These are phyloP conservation scores for Macrophomina tecta DNA, from an alignment of 2,329 filamentous ascomycete genomes.

Conservation along the genomic window DNA sequence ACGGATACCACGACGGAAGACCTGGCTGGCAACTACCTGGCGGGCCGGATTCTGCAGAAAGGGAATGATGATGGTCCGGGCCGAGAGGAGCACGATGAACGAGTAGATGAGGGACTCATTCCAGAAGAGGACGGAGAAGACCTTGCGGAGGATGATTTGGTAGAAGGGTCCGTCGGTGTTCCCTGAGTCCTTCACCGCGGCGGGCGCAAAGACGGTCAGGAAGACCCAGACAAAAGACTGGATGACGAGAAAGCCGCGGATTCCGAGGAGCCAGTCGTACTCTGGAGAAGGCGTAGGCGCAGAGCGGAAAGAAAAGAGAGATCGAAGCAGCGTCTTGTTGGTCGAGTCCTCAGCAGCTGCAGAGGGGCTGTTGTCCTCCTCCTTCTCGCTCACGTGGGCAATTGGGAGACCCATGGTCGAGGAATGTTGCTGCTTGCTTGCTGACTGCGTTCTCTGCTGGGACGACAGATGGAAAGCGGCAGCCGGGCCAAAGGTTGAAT, in stretches of 20 bases:
- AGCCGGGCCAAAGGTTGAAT: background rate
- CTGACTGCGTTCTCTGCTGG: conserved; percentile 11
- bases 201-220: conserved; percentile 53
- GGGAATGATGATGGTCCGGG: conserved; percentile 50
- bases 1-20: conserved; percentile 51
- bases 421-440: conserved; percentile 7
- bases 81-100: conserved; percentile 54
- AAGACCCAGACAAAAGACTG: conserved; percentile 54
- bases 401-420: conserved; percentile 20
- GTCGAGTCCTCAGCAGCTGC: background rate
- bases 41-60: conserved; percentile 48
- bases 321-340: conserved; percentile 1
- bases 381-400: conserved; percentile 10
- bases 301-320: conserved; percentile 24
- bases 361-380: conserved; percentile 5
- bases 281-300: conserved; percentile 27
- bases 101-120: conserved; percentile 54
- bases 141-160: conserved; percentile 51
- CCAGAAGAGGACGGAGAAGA: conserved; percentile 54
- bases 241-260: conserved; percentile 52
- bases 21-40: conserved; percentile 44
- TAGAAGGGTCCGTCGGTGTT: conserved; percentile 46
- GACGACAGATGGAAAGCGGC: conserved; percentile 11
- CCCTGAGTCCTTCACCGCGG: conserved; percentile 43
- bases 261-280: conserved; percentile 48